These are phyloP conservation scores for Colletotrichum chrysophilum DNA, from an alignment of 2,329 filamentous ascomycete genomes.

Conservation along the genomic window DNA sequence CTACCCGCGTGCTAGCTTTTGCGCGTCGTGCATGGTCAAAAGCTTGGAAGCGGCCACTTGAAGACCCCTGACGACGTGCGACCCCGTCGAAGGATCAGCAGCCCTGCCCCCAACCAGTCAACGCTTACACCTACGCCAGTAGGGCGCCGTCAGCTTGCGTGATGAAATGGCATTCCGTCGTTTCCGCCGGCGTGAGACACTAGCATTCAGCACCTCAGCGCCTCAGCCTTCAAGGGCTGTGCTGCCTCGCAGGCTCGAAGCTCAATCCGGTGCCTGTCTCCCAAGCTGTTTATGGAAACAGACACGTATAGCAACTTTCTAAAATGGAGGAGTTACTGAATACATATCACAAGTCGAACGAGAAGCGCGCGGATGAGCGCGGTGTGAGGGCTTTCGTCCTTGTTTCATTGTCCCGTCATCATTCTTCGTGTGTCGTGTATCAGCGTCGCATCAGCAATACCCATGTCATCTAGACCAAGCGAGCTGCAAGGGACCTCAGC, in stretches of 20 bases:
- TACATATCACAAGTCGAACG: not conserved
- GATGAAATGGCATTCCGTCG: not conserved
- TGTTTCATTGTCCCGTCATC: not conserved
- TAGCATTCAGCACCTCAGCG: not conserved
- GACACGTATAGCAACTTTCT: not conserved
- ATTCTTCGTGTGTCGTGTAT: not conserved
- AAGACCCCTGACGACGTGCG: not conserved
- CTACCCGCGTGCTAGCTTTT: not conserved
- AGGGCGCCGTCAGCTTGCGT: not conserved
- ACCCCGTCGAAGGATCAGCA: not conserved
- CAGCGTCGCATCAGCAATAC: not conserved
- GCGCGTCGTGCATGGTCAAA: not conserved
- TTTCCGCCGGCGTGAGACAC: not conserved
- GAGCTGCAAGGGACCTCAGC: not conserved
- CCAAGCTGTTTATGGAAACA: not conserved
- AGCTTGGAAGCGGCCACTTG: not conserved
- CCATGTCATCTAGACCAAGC: not conserved
- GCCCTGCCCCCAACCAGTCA: not conserved
- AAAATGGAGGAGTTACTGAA: not conserved
- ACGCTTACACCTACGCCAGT: not conserved
- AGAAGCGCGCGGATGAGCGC: not conserved
- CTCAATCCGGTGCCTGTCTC: not conserved
- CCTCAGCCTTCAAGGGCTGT: not conserved
- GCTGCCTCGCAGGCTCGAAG: not conserved
- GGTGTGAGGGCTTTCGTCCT: not conserved